Conservation (phyloP, 805 yeast species). For the Nakazawaea holstii region DNA sequence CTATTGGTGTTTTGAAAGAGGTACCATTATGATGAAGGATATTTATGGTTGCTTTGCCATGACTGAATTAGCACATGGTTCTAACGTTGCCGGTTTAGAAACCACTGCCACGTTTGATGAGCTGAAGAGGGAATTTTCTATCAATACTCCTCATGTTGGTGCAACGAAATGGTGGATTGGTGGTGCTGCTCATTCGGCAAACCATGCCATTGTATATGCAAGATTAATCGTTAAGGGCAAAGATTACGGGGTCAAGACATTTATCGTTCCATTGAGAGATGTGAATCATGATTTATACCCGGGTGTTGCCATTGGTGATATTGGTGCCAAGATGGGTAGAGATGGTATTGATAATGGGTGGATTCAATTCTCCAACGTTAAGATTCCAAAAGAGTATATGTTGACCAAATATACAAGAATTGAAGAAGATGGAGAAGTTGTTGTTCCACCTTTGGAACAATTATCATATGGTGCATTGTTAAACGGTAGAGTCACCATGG, state of each 20-base stretch:
- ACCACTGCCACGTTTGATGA: constrained; percentile 83
- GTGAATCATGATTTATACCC: constrained; percentile 64
- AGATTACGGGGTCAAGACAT: constrained; percentile 90
- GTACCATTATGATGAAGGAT: constrained; percentile 52
- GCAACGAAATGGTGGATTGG: constrained; percentile 99
- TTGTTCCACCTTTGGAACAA: constrained; percentile 81
- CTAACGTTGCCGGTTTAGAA: constrained; percentile 89
- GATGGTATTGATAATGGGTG: constrained; percentile 96
- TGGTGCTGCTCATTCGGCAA: constrained; percentile 93
- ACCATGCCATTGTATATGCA: constrained; percentile 83
- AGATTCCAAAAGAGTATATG: constrained; percentile 81
- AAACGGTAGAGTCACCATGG: constrained; percentile 90
- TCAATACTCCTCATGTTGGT: constrained; percentile 84
- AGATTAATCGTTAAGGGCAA: constrained; percentile 74
- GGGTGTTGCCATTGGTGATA: constrained; percentile 84
- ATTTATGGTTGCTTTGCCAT: constrained; percentile 86
- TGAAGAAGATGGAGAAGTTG: constrained; percentile 60
- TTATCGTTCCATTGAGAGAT: constrained; percentile 87
- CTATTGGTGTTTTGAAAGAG: constrained; percentile 76
- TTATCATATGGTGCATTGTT: constrained; percentile 82
- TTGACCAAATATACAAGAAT: constrained; percentile 75
- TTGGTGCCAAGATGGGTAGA: constrained; percentile 94
- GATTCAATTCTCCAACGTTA: constrained; percentile 84
- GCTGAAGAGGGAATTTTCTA: constrained; percentile 57
- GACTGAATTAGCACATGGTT: constrained; percentile 93